Evolutionary conservation across 495 filamentous ascomycete genomes (phyloP).

Genomic region (Echria macrotheca): DNA sequence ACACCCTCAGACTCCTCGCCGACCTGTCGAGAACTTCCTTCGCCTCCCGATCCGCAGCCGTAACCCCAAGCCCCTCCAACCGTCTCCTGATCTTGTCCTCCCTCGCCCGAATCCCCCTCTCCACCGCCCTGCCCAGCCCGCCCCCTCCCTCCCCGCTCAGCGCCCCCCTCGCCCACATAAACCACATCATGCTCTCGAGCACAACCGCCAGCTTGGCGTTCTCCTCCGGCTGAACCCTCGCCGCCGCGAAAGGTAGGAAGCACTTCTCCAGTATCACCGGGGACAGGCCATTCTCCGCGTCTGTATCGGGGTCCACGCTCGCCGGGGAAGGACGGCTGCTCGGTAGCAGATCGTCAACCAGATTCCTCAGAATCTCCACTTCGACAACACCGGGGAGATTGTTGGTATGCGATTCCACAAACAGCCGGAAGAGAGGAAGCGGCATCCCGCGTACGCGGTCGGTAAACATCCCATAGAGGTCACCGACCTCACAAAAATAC

Average conservation of each 20-base stretch:
- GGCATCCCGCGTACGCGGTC: slow-evolving; percentile 62
- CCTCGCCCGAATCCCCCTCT: slow-evolving; percentile 60
- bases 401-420: slow-evolving; percentile 50
- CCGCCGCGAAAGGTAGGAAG: slow-evolving; percentile 70
- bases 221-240: slow-evolving; percentile 54
- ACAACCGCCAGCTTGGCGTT: slow-evolving; percentile 78
- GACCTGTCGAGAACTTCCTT: slow-evolving; percentile 32
- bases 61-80: slow-evolving; percentile 10
- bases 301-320: slow-evolving; percentile 33
- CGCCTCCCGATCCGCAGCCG: slow-evolving; percentile 30
- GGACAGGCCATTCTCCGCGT: slow-evolving; percentile 42
- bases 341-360: slow-evolving; percentile 60
- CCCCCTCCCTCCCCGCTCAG: slow-evolving; percentile 36
- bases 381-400: slow-evolving; percentile 46
- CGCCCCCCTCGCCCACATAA: slow-evolving; percentile 42
- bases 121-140: slow-evolving; percentile 48
- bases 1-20: slow-evolving; percentile 31
- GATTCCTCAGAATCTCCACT: slow-evolving; percentile 57
- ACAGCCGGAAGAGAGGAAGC: slow-evolving; percentile 64
- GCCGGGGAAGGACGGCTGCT: slow-evolving; percentile 42
- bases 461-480: slow-evolving; percentile 64
- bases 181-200: slow-evolving; percentile 64
- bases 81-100: slow-evolving; percentile 42
- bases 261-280: slow-evolving; percentile 56
- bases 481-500: slow-evolving; percentile 47